Conservation (phyloP, 768 basidiomycete species). For the Rubroboletus pulcherrimus region DNA sequence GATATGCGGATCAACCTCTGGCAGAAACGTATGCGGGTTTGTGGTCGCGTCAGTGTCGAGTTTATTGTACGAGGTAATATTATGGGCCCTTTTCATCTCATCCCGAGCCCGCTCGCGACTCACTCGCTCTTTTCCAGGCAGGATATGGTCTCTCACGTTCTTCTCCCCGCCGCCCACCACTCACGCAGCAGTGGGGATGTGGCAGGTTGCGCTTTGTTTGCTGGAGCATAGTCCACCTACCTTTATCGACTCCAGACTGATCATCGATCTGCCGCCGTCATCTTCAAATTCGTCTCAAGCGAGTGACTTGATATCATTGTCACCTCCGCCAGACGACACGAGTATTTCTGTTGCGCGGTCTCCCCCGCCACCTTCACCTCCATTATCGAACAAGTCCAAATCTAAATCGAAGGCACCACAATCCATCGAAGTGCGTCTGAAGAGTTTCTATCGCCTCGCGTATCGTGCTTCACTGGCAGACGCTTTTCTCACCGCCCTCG, state of each 20-base stretch:
- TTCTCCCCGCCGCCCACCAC: conserved; percentile 14
- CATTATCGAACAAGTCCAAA: neutral
- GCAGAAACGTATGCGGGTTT: conserved; percentile 68
- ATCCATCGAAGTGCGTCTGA: conserved; percentile 32
- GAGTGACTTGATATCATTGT: conserved; percentile 10
- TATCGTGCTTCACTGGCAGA: conserved; percentile 19
- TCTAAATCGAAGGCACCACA: conserved; percentile 4
- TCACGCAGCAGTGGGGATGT: conserved; percentile 9
- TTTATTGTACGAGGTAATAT: conserved; percentile 56
- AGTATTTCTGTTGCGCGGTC: neutral
- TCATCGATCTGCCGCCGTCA: conserved; percentile 37
- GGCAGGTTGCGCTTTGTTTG: conserved; percentile 49
- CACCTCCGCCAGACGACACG: neutral
- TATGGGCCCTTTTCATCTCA: neutral
- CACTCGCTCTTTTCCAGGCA: conserved; percentile 9
- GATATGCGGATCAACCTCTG: conserved; percentile 47
- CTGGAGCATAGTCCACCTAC: conserved; percentile 57
- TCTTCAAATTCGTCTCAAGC: neutral
- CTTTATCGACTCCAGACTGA: conserved; percentile 49
- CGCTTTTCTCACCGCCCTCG: neutral
- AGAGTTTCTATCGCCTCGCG: conserved; percentile 15
- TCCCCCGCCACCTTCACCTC: neutral
- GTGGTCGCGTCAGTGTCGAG: conserved; percentile 51
- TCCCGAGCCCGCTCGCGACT: neutral
- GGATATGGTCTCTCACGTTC: conserved; percentile 27